Evolutionary conservation across 2,329 filamentous ascomycete species (phyloP).

Genomic region (Fusarium caatingaense): DNA sequence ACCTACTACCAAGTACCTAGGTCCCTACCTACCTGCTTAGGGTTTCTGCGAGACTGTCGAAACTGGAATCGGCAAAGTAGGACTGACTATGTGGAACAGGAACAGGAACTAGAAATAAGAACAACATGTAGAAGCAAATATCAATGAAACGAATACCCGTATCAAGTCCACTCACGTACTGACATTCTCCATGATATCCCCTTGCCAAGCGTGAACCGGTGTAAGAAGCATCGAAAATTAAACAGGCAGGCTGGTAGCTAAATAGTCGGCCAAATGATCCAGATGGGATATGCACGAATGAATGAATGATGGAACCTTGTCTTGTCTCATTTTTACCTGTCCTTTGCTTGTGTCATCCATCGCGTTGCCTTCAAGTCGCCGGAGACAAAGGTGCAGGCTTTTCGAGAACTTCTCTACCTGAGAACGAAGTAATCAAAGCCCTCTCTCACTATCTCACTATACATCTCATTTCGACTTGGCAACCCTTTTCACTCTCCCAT

Average conservation of each 20-base stretch:
- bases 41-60: slow-evolving; percentile 12
- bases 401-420: slow-evolving; percentile 12
- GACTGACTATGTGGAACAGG: neutral
- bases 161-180: neutral
- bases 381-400: slow-evolving; percentile 14
- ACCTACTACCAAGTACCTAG: neutral
- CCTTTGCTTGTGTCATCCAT: slow-evolving; percentile 19
- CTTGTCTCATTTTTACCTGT: slow-evolving; percentile 9
- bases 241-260: neutral
- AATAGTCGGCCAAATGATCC: neutral
- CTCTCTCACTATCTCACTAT: neutral
- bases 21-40: neutral
- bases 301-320: slow-evolving; percentile 4
- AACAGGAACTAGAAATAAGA: slow-evolving; percentile 1
- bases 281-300: slow-evolving; percentile 3
- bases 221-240: slow-evolving; percentile 14
- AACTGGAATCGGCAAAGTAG: slow-evolving; percentile 1
- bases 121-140: neutral
- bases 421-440: slow-evolving; percentile 1
- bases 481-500: slow-evolving; percentile 15
- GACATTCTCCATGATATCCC: neutral
- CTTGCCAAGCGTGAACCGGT: slow-evolving; percentile 10
- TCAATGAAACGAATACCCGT: neutral
- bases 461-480: slow-evolving; percentile 12
- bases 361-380: slow-evolving; percentile 3